Conservation (phyloP, 805 yeast genomes). For the Yamadazyma ubonensis region DNA sequence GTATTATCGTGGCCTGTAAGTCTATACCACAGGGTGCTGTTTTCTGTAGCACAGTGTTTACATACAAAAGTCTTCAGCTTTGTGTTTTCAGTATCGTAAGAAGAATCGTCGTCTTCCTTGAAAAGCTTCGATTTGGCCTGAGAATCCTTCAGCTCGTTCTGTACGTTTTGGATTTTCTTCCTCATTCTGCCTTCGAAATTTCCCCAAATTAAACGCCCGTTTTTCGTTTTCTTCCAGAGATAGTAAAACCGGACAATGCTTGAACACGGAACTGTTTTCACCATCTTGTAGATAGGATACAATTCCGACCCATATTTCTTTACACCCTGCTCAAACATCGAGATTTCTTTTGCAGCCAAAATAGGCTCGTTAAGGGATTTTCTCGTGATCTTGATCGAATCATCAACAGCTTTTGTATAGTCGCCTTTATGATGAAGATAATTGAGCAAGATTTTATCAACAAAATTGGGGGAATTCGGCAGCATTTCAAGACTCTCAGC, state of each 20-base stretch:
- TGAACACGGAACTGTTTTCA: slow-evolving; percentile 69
- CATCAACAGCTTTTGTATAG: slow-evolving; percentile 44
- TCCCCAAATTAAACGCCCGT: slow-evolving; percentile 81
- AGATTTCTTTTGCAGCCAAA: slow-evolving; percentile 59
- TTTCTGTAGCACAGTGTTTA: slow-evolving; percentile 63
- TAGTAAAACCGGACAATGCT: slow-evolving; percentile 87
- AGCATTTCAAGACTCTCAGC: slow-evolving; percentile 56
- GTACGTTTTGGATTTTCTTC: slow-evolving; percentile 48
- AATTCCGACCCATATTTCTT: slow-evolving; percentile 73
- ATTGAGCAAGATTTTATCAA: slow-evolving; percentile 66
- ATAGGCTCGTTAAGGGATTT: slow-evolving; percentile 74
- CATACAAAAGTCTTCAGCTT: slow-evolving; percentile 53
- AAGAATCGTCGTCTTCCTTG: slow-evolving; percentile 68
- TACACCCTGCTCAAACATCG: slow-evolving; percentile 73
- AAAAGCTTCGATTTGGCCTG: slow-evolving; percentile 35
- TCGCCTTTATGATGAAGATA: slow-evolving; percentile 55
- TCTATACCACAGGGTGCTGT: slow-evolving; percentile 64
- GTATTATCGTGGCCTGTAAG: slow-evolving; percentile 56
- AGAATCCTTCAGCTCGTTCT: slow-evolving; percentile 18
- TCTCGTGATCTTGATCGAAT: slow-evolving; percentile 51
- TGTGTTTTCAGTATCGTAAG: slow-evolving; percentile 59
- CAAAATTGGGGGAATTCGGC: slow-evolving; percentile 74
- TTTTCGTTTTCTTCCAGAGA: slow-evolving; percentile 83
- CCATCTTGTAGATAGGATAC: slow-evolving; percentile 66
- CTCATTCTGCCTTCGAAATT: slow-evolving; percentile 68